A percentile compares a stretch with the other conserved stretches of the same genome.
phyloP scores from a whole-genome alignment of 108 stramenopile species.

The Epithemia pelagica region DNA sequence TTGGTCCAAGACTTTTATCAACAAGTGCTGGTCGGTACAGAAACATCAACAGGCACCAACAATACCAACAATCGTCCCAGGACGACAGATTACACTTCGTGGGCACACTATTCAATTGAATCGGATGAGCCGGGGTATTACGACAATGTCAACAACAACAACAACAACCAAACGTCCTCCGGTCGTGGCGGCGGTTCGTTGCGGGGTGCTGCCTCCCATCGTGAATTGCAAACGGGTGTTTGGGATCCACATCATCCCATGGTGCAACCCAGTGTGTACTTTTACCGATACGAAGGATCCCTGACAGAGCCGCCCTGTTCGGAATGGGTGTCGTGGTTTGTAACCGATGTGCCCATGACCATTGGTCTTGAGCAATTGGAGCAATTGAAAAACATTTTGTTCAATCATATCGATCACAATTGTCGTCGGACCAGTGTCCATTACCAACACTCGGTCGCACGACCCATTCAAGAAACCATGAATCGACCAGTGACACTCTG shows the following conservation, averaged over 20 bases:
- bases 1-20: not conserved
- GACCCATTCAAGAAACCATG: slow-evolving; percentile 47
- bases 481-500: slow-evolving; percentile 50
- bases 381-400: slow-evolving; percentile 65
- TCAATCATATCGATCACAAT: slow-evolving; percentile 56
- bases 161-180: not conserved
- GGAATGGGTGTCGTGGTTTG: slow-evolving; percentile 73
- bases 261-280: slow-evolving; percentile 54
- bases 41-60: not conserved
- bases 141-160: not conserved
- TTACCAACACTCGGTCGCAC: slow-evolving; percentile 55
- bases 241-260: slow-evolving; percentile 58
- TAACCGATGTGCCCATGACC: slow-evolving; percentile 56
- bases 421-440: slow-evolving; percentile 63
- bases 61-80: not conserved
- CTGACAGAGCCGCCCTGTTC: slow-evolving; percentile 80
- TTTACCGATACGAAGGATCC: slow-evolving; percentile 74
- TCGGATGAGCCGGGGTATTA: slow-evolving; percentile 2
- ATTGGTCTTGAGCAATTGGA: slow-evolving; percentile 47
- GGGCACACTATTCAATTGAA: slow-evolving; percentile 3
- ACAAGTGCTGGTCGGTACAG: not conserved
- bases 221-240: too few species aligned
- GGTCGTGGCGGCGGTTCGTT: too few species aligned
- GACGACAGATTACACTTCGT: not conserved
- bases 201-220: too few species aligned